These are phyloP conservation scores for Phyllostachys edulis DNA, from an alignment of 176 grass and related monocot species.

Conservation along the genomic window DNA sequence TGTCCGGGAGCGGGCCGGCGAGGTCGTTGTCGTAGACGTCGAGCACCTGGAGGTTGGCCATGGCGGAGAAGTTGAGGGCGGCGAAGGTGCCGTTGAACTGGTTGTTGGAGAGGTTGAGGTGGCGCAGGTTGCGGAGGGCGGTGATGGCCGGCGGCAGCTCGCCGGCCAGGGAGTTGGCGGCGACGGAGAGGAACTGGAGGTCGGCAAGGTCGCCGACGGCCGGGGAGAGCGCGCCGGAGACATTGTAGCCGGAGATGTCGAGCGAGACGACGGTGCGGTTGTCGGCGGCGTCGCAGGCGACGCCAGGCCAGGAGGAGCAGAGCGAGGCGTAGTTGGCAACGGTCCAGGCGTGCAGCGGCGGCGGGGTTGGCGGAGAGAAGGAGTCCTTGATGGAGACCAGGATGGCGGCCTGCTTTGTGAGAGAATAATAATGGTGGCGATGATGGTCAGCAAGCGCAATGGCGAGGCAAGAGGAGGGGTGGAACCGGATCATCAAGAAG, in stretches of 20 bases:
- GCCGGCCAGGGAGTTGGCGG: conserved; percentile 40
- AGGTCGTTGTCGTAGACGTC: conserved; percentile 84
- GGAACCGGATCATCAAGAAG: no score
- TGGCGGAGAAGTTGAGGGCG: conserved; percentile 36
- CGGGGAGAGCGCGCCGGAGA: conserved; percentile 54
- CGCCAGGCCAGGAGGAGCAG: conserved; percentile 60
- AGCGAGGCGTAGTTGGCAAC: conserved; percentile 40
- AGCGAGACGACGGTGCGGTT: conserved; percentile 45
- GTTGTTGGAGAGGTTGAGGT: conserved; percentile 85
- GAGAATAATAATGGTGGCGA: not conserved
- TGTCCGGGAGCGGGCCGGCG: conserved; percentile 36
- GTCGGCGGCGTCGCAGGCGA: conserved; percentile 37
- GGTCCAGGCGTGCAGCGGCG: conserved; percentile 38
- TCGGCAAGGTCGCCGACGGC: conserved; percentile 29
- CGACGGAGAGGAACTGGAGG: conserved; percentile 45
- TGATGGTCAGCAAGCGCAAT: not conserved
- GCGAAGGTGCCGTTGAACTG: conserved; percentile 65
- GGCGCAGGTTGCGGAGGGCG: conserved; percentile 25
- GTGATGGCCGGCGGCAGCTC: conserved; percentile 31
- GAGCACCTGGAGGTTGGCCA: conserved; percentile 41
- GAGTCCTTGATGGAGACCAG: conserved; percentile 54
- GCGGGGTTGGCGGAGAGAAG: conserved; percentile 28
- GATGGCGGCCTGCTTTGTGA: conserved; percentile 33
- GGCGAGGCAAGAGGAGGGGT: not conserved
- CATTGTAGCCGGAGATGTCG: conserved; percentile 56